Conservation (phyloP, 306 rosid genomes). For the Fragaria ananassa region DNA sequence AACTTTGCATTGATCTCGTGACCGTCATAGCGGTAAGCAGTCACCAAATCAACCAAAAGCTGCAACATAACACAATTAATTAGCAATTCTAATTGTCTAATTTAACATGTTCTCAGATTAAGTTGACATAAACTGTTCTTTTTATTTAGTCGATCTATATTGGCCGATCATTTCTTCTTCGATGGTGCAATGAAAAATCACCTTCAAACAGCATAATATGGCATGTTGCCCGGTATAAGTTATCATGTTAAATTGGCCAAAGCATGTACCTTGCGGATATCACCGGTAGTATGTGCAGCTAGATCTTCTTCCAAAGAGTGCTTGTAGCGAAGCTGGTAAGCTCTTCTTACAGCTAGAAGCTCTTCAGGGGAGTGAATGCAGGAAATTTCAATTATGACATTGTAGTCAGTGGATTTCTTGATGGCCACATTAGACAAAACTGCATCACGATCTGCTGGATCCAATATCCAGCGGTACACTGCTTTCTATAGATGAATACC, state of each 20-base stretch:
- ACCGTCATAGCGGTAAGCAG: slow-evolving; percentile 36
- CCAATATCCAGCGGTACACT: slow-evolving; percentile 71
- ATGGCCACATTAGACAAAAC: slow-evolving; percentile 63
- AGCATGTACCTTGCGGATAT: slow-evolving; percentile 61
- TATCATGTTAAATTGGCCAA: background rate
- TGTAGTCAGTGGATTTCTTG: slow-evolving; percentile 32
- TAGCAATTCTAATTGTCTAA: background rate
- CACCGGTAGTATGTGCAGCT: slow-evolving; percentile 63
- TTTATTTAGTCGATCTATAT: background rate
- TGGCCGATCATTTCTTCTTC: background rate
- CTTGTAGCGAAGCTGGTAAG: slow-evolving; percentile 69
- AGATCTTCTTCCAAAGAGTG: slow-evolving; percentile 83
- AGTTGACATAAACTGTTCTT: background rate
- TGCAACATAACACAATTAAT: slow-evolving; percentile 24
- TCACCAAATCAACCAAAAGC: slow-evolving; percentile 48
- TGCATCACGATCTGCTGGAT: slow-evolving; percentile 71
- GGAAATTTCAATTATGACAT: slow-evolving; percentile 57
- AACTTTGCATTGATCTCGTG: slow-evolving; percentile 26
- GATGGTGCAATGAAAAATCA: background rate
- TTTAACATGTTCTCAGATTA: background rate
- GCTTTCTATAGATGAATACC: slow-evolving; percentile 46
- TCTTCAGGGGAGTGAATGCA: slow-evolving; percentile 57
- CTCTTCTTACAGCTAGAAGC: slow-evolving; percentile 55
- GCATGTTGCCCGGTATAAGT: background rate
- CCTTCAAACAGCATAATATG: background rate